Base-by-base conservation (phyloP, 495 filamentous ascomycete species). In the Penicillium salamii region DNA sequence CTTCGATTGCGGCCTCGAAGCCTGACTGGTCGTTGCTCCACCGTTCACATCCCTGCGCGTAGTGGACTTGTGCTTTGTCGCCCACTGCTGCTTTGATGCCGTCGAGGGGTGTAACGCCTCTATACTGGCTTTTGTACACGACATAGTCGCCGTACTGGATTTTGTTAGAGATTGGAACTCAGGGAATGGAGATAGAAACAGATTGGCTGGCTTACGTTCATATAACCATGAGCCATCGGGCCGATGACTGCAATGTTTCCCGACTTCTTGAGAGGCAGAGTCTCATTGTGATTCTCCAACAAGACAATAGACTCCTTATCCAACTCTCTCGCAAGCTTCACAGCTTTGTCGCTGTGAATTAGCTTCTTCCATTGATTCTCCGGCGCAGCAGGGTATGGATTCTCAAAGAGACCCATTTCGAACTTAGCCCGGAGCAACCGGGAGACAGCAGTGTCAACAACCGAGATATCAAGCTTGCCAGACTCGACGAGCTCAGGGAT, bases 281-380 rank as follows among this genome's bases (percentile, higher is more conserved):
- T 63, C 5, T 74, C 61, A n/a, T 82, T 66, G 39, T 82, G 76
- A 53, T 89, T 88, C 57, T 88, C 83, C 3, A 88, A 71, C 8
- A 89, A 68, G 3, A 89, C 81, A 33, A 89, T 87, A 9, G 79
- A 83, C 52, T 89, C 85, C 12, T 72, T 74, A 59, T 87, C 85
- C 9, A 89, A 54, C 39, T 82, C 63, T 19, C 81, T 65, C 0
- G 83, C 82, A 3, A 88, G 62, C 36, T 79, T 56, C 43, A 85
- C 66, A 9, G 70, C 68, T 40, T 81, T 74, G 0, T 74, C 52
- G 6, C 76, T 85, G 52, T 87, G 77, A 36, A 89, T 83, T 24
- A 79, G 64, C 19, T 74, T 72, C 11, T 68, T 54, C 63, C 77
- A 79, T 39, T 85, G 48, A 15, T 70, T 65, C 34, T 76, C 54